phyloP scores from a whole-genome alignment of 805 yeast species.

The Candida succiphila region DNA sequence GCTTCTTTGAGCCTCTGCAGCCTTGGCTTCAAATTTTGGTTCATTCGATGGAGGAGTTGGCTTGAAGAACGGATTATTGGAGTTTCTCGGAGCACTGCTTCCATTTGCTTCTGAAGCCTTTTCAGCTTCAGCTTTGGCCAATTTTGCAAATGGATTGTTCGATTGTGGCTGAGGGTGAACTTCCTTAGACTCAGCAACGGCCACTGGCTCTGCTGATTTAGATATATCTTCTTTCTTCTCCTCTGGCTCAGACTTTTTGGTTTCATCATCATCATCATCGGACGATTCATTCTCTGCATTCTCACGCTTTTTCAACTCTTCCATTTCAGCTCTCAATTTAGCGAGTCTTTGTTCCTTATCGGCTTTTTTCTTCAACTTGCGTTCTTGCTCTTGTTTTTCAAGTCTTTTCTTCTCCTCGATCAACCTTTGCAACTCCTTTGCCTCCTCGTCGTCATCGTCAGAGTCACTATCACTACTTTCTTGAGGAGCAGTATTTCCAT shows the following conservation, averaged over 20 bases:
- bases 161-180: conserved; percentile 8
- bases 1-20: conserved; percentile 61
- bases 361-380: conserved; percentile 37
- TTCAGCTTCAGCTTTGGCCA: conserved; percentile 8
- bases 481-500: conserved; percentile 1
- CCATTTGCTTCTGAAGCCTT: conserved; percentile 7
- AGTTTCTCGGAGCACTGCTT: conserved; percentile 6
- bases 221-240: conserved; percentile 3
- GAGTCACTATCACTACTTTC: conserved; percentile 8
- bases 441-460: conserved; percentile 30
- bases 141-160: conserved; percentile 42
- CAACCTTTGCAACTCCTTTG: conserved; percentile 32
- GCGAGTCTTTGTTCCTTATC: conserved; percentile 55
- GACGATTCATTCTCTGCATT: conserved; percentile 13
- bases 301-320: conserved; percentile 26
- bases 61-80: conserved; percentile 54
- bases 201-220: conserved; percentile 11
- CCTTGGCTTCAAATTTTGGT: conserved; percentile 37
- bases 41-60: conserved; percentile 26
- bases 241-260: conserved; percentile 2
- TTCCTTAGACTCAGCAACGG: conserved; percentile 4
- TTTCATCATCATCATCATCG: conserved; percentile 8
- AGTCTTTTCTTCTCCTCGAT: conserved; percentile 37
- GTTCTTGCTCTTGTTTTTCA: conserved; percentile 27
- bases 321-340: conserved; percentile 49